Evolutionary conservation across 2,329 filamentous ascomycete species (phyloP).

Genomic region (Hypoxylon sp.): DNA sequence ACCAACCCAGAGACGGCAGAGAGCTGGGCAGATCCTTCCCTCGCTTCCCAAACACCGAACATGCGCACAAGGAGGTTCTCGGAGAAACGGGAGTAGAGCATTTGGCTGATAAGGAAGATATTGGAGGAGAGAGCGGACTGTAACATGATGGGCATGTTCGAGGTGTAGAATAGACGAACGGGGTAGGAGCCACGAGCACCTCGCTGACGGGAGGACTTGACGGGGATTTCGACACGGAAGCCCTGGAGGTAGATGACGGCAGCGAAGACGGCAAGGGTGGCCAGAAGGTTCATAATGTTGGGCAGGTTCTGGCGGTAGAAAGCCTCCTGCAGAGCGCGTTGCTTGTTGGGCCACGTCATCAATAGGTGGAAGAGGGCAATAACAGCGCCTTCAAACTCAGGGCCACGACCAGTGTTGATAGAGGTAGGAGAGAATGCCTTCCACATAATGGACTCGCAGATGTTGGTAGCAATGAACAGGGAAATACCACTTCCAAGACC

Average conservation of each 20-base stretch:
- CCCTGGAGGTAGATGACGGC: conserved; percentile 99
- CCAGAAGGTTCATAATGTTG: conserved; percentile 98
- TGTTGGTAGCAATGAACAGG: conserved; percentile 99
- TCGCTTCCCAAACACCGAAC: conserved; percentile 98
- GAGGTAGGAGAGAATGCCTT: conserved; percentile 99
- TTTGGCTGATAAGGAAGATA: conserved; percentile 98
- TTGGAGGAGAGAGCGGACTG: conserved; percentile 99
- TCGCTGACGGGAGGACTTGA: conserved; percentile 99
- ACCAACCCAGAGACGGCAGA: conserved; percentile 93
- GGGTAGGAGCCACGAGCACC: conserved; percentile 98
- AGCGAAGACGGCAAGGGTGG: conserved; percentile 93
- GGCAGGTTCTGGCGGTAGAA: conserved; percentile 99
- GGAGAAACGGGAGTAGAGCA: conserved; percentile 98
- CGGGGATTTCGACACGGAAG: conserved; percentile 99
- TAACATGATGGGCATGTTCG: conserved; percentile 99
- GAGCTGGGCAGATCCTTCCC: conserved; percentile 95
- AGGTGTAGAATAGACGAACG: conserved; percentile 99
- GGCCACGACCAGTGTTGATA: conserved; percentile 98
- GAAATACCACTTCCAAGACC: conserved; percentile 98
- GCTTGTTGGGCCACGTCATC: conserved; percentile 99
- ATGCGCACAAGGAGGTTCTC: conserved; percentile 98
- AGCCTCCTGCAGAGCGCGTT: conserved; percentile 96
- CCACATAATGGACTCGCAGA: conserved; percentile 99
- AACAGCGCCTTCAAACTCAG: conserved; percentile 98
- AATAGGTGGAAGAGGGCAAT: conserved; percentile 98